Evolutionary conservation across 2,329 filamentous ascomycete species (phyloP).

Genomic region (Verticillium albo-atrum): DNA sequence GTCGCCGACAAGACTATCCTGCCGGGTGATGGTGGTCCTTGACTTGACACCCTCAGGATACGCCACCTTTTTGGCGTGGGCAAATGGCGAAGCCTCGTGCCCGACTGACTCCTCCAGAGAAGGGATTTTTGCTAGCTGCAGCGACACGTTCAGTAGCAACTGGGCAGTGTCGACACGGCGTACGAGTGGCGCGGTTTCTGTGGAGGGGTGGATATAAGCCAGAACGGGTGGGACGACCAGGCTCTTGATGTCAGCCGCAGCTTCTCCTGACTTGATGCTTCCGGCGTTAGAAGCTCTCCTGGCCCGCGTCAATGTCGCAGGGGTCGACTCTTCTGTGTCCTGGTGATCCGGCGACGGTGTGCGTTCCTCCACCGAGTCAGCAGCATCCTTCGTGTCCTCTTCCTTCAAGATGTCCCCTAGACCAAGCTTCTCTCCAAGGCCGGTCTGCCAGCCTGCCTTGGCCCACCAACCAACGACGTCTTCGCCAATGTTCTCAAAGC

Average conservation of each 20-base stretch:
- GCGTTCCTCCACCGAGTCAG: constrained; percentile 24
- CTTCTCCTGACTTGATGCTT: constrained; percentile 9
- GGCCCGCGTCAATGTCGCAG: neutral
- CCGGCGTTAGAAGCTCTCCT: constrained; percentile 1
- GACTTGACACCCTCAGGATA: constrained; percentile 78
- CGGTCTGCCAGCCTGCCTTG: constrained; percentile 86
- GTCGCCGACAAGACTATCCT: constrained; percentile 78
- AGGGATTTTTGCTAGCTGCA: constrained; percentile 82
- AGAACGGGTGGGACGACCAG: constrained; percentile 64
- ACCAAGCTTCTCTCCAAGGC: constrained; percentile 72
- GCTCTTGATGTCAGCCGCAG: constrained; percentile 16
- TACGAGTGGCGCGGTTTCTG: constrained; percentile 57
- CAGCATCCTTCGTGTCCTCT: constrained; percentile 33
- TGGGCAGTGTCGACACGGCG: constrained; percentile 85
- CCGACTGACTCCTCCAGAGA: constrained; percentile 58
- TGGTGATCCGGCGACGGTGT: constrained; percentile 15
- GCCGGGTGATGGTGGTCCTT: constrained; percentile 75
- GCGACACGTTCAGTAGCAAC: constrained; percentile 74
- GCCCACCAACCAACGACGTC: constrained; percentile 95
- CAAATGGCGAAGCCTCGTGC: constrained; percentile 61
- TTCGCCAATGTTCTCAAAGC: constrained; percentile 82
- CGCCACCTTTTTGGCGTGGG: constrained; percentile 74
- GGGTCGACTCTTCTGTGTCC: neutral
- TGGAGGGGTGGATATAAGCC: constrained; percentile 71
- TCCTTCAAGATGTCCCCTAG: constrained; percentile 60